Base-by-base conservation (phyloP, 192 early-diverging fungal genomes). In the Entomortierella parvispora region DNA sequence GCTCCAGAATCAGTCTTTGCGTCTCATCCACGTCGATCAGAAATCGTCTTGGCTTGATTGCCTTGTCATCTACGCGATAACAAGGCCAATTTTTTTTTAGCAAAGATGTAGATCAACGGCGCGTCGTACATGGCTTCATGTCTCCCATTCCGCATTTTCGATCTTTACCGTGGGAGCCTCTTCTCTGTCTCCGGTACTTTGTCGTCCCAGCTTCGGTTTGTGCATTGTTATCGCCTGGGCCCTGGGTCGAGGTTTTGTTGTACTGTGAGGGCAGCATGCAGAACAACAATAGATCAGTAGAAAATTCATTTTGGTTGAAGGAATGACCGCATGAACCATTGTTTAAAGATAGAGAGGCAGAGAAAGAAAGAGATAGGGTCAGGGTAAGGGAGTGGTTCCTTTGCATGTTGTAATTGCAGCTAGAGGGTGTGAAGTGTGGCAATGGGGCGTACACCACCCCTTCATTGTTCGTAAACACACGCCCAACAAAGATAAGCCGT, bases 11-110 rank as follows among this genome's bases (percentile, higher is more conserved):
- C 32, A 79, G 64, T 54, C 90, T 85, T 45, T 93, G 89, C 3
- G 94, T 94, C 55, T 88, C 89, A 45, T 88, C 89, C 1, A 98
- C 95, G 55, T 98, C 92, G 48, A 98, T 89, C 14, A 96, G 74
- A 72, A 97, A 96, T 37, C 86, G 82, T 26, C 94, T 83, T 1
- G 94, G 86, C 26, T 87, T 85, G 46, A 50, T 63, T 43, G 85
- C 49, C 65, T 86, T 89, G 58, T 84, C 89, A 62, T 93, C 92
- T 85, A 65, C 18, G 37, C 7, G n/a, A n/a, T n/a, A n/a, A n/a
- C n/a, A n/a, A n/a, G n/a, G n/a, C n/a, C n/a, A n/a, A n/a, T n/a
- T n/a, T n/a, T n/a, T n/a, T n/a, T n/a, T n/a, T n/a, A n/a, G n/a
- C n/a, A n/a, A n/a, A n/a, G n/a, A n/a, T n/a, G n/a, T n/a, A n/a